Base-by-base conservation (phyloP, 1,284 basidiomycete species). In the Trichosporon ovoides region DNA sequence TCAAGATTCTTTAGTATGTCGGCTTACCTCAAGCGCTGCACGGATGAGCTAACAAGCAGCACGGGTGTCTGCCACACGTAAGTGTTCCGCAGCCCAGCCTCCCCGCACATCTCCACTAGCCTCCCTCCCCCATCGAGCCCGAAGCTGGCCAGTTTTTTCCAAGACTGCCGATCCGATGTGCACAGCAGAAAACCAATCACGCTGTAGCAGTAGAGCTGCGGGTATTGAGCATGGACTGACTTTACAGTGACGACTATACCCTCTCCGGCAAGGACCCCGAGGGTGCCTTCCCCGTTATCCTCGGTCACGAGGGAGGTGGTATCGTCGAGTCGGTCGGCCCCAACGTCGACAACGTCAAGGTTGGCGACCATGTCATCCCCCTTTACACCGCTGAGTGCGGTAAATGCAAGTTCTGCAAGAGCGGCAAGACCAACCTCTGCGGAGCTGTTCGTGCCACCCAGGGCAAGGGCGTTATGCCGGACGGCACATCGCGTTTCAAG, bases 371-470 rank as follows among this genome's bases (percentile, higher is more conserved):
- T 81, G 94, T 98, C 67, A 86, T 98, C 64, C 91, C 94, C 31
- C 83, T 95, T 53, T 95, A 94, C 76, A 95, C 90, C 51, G 91
- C 91, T 90, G 93, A 97, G 78, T 97, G 93, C 76, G 84, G 84
- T 52, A 86, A 97, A 79, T 97, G 93, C 81, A 95, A 95, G 78
- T 98, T 98, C 82, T 99, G 95, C 84, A 95, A 88, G 80, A 94
- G 90, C 58, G 96, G 95, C 63, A 98, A 98, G 83, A 98, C 95
- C 61, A 98, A 98, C 79, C 83, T 96, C 46, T 96, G 92, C 72
- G 87, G 90, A 59, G 84, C 85, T 80, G 93, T 97, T 50, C 88
- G 94, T 63, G 81, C 88, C 7, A 97, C 93, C 4, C 94, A 98
- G 78, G 95, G 95, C n/a, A 83, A 89, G 75, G 95, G 95, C 60